phyloP scores from a whole-genome alignment of 1,284 basidiomycete genomes.

The Pascua guehoae region DNA sequence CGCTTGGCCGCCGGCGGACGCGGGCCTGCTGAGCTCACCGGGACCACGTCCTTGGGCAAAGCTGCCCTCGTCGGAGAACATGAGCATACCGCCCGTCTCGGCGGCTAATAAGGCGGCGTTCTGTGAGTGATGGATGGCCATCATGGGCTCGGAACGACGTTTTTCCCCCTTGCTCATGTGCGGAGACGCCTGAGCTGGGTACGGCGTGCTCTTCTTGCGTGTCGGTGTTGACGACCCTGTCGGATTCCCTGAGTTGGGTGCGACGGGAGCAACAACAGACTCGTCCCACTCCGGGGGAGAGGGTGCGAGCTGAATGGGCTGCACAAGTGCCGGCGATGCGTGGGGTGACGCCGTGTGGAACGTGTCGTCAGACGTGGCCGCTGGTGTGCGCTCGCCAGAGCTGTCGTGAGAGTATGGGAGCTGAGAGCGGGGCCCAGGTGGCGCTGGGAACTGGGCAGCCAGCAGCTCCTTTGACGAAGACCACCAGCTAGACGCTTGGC shows the following conservation, averaged over 20 bases:
- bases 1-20: too few species aligned
- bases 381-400: neutral
- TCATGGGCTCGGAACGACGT: neutral
- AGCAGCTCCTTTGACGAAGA: neutral
- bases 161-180: neutral
- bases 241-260: neutral
- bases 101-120: constrained; percentile 35
- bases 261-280: neutral
- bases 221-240: neutral
- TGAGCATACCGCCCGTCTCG: constrained; percentile 33
- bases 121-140: constrained; percentile 21
- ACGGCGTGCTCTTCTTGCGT: neutral
- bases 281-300: neutral
- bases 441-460: neutral
- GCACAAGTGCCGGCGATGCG: neutral
- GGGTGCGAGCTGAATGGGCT: too few species aligned
- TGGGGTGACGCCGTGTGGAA: neutral
- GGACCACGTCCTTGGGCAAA: neutral
- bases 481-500: neutral
- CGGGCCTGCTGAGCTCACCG: neutral
- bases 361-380: neutral
- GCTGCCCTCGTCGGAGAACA: constrained; percentile 1
- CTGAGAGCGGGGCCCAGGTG: neutral
- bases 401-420: neutral
- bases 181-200: constrained; percentile 6